Evolutionary conservation across 768 basidiomycete genomes (phyloP).

Genomic region (Xerocomus spinulosus): DNA sequence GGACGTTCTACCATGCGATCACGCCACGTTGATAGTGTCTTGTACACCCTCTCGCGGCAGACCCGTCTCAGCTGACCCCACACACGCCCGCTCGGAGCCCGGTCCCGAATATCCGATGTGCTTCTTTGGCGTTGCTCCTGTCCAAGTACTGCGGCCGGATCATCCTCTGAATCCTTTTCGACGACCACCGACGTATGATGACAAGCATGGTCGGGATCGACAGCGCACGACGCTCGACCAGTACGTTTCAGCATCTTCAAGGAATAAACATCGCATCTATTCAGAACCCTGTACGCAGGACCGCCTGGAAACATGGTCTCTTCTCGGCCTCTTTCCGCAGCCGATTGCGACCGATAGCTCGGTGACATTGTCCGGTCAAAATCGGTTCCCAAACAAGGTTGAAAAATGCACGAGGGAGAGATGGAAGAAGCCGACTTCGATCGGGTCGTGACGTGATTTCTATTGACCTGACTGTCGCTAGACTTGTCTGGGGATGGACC

Average conservation of each 20-base stretch:
- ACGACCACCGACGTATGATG: no score
- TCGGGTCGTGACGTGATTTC: not conserved
- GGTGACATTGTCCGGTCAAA: constrained; percentile 1
- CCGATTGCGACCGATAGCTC: not conserved
- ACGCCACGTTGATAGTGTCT: constrained; percentile 10
- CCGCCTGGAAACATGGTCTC: not conserved
- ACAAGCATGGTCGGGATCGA: no score
- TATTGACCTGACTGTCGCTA: not conserved
- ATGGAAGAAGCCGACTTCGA: constrained; percentile 3
- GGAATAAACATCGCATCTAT: not conserved
- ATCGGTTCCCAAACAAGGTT: not conserved
- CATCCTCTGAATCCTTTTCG: constrained; percentile 1
- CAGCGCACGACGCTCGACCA: not conserved
- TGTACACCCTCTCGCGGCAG: constrained; percentile 4
- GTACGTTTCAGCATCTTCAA: not conserved
- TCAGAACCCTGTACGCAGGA: not conserved
- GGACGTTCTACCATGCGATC: constrained; percentile 6
- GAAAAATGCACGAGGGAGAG: not conserved
- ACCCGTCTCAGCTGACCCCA: not conserved
- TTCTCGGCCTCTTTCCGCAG: not conserved
- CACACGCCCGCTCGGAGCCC: not conserved
- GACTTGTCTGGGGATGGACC: constrained; percentile 11
- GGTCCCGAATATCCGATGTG: not conserved
- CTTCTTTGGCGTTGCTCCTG: not conserved
- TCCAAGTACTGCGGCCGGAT: constrained; percentile 16